A percentile compares a stretch with the other conserved stretches of the same genome.
These are phyloP conservation scores for Begonia fuchsioides DNA, from an alignment of 306 rosid species.

Conservation along the genomic window DNA sequence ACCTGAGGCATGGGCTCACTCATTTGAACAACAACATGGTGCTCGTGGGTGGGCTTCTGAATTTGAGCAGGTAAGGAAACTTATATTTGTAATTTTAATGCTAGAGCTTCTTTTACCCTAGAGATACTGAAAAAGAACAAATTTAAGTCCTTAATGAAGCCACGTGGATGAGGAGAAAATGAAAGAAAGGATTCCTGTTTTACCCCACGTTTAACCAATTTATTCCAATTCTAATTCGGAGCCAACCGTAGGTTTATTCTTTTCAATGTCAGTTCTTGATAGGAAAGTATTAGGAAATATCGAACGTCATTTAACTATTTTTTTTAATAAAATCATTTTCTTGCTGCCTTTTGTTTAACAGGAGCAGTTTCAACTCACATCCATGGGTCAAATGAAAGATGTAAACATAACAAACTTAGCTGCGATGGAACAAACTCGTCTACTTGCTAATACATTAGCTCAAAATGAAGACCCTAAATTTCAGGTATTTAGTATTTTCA, in stretches of 20 bases:
- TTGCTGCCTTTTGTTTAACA: background rate
- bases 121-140: no score
- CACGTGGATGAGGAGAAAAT: no score
- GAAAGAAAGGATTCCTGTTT: no score
- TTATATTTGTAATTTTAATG: background rate
- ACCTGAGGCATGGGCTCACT: conserved; percentile 71
- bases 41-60: conserved; percentile 88
- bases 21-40: conserved; percentile 82
- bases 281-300: no score
- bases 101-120: no score
- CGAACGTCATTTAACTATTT: no score
- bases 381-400: conserved; percentile 54
- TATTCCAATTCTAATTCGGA: no score
- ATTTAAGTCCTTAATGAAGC: no score
- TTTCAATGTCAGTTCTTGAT: no score
- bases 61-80: conserved; percentile 60
- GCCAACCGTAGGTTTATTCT: no score
- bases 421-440: conserved; percentile 92
- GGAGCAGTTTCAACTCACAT: conserved; percentile 65
- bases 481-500: conserved; percentile 39
- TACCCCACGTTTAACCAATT: no score
- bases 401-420: conserved; percentile 50
- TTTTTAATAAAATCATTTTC: no score
- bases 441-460: conserved; percentile 86
- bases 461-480: conserved; percentile 91